phyloP scores from a whole-genome alignment of 2,329 filamentous ascomycete genomes.

The Cordyceps fumosorosea region DNA sequence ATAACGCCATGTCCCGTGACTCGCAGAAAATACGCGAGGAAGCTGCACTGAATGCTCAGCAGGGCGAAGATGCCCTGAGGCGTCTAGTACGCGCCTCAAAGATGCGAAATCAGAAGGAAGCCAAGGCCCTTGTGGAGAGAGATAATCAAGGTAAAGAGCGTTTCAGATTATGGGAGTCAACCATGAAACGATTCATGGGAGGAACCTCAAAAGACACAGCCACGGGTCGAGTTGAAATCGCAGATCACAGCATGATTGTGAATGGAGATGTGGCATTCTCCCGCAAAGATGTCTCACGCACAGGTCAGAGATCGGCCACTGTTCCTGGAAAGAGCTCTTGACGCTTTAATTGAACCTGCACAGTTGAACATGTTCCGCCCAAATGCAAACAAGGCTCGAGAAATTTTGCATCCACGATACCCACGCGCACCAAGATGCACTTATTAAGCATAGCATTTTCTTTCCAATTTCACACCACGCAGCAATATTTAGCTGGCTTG shows the following conservation, averaged over 20 bases:
- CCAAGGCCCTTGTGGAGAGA: conserved; percentile 48
- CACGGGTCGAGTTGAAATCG: conserved; percentile 42
- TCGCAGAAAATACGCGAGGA: conserved; percentile 54
- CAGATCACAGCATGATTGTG: conserved; percentile 59
- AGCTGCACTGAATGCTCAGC: conserved; percentile 52
- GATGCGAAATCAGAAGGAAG: conserved; percentile 58
- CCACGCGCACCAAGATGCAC: background rate
- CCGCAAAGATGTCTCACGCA: conserved; percentile 46
- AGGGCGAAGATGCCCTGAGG: conserved; percentile 55
- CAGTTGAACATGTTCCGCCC: background rate
- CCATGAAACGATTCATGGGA: conserved; percentile 50
- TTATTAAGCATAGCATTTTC: background rate
- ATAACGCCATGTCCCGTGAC: conserved; percentile 40
- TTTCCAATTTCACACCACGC: background rate
- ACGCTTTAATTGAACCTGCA: background rate
- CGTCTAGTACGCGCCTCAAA: conserved; percentile 56
- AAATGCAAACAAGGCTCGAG: background rate
- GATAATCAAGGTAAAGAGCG: conserved; percentile 47
- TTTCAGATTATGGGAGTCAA: conserved; percentile 54
- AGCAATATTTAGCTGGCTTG: too few species aligned
- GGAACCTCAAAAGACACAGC: conserved; percentile 25
- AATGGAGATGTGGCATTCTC: conserved; percentile 48
- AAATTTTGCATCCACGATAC: background rate
- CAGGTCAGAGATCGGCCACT: conserved; percentile 33
- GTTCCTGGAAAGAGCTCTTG: conserved; percentile 3